Evolutionary conservation across 1,284 basidiomycete species (phyloP).

Genomic region (Schizophyllum commune): DNA sequence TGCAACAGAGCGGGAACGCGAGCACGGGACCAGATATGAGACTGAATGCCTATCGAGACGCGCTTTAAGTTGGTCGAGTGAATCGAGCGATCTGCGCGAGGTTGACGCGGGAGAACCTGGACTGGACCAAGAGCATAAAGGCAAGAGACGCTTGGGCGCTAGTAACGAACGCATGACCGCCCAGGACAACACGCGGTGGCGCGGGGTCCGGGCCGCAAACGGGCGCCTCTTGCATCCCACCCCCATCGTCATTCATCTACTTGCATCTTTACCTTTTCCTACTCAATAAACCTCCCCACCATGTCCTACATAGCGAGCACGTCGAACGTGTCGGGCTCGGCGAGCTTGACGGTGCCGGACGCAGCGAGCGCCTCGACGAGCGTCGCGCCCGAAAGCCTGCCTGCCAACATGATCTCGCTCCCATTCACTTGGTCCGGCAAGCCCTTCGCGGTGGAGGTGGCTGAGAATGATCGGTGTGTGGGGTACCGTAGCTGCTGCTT

Average conservation of each 20-base stretch:
- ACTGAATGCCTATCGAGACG: neutral
- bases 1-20: neutral
- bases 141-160: too few relatives aligned
- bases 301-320: too few relatives aligned
- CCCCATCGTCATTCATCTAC: too few relatives aligned
- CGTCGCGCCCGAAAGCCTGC: neutral
- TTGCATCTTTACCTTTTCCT: too few relatives aligned
- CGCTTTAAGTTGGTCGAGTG: neutral
- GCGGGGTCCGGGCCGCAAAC: too few relatives aligned
- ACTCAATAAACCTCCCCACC: too few relatives aligned
- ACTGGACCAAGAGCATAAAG: too few relatives aligned
- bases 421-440: constrained; percentile 61
- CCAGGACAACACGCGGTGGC: too few relatives aligned
- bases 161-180: too few relatives aligned
- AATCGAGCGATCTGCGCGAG: neutral
- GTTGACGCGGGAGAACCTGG: too few relatives aligned
- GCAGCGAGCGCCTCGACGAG: neutral
- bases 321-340: too few relatives aligned
- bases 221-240: too few relatives aligned
- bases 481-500: neutral
- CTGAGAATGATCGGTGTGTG: constrained; percentile 61
- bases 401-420: constrained; percentile 34
- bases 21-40: neutral
- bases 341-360: neutral
- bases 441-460: constrained; percentile 47